A percentile compares a stretch with the other conserved stretches of the same genome.
phyloP scores from a whole-genome alignment of 2,329 filamentous ascomycete species.

The Fusarium euwallaceae region DNA sequence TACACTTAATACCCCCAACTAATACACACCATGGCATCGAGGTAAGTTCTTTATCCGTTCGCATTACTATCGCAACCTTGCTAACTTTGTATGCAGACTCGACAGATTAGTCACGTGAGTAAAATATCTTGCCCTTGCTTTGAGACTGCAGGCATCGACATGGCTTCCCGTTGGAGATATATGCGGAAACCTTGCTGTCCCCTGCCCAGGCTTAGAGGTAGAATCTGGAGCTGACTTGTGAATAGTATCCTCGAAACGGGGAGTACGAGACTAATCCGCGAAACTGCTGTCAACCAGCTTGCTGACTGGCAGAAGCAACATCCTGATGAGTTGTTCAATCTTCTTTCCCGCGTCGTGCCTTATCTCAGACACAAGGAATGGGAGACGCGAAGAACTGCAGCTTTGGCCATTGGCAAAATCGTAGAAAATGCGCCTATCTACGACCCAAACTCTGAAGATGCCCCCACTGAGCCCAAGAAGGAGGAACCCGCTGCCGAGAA shows the following conservation, averaged over 20 bases:
- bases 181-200: not conserved
- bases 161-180: not conserved
- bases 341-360: constrained; percentile 92
- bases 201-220: not conserved
- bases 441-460: constrained; percentile 86
- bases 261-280: constrained; percentile 94
- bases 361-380: constrained; percentile 96
- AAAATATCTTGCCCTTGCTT: not conserved
- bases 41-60: constrained; percentile 53
- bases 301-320: constrained; percentile 99
- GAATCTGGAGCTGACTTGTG: constrained; percentile 26
- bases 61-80: not conserved
- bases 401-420: constrained; percentile 94
- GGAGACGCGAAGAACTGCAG: constrained; percentile 94
- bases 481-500: constrained; percentile 51
- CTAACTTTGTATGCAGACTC: constrained; percentile 66
- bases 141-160: not conserved
- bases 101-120: constrained; percentile 90
- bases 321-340: constrained; percentile 96
- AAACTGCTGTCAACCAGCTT: constrained; percentile 95
- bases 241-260: constrained; percentile 93
- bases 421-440: constrained; percentile 88
- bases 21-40: constrained; percentile 68
- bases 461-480: constrained; percentile 58
- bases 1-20: constrained; percentile 34